Evolutionary conservation across 1,284 basidiomycete genomes (phyloP), one percentile per base, ranked within the genome.

Genomic region (Irpex sp.): DNA sequence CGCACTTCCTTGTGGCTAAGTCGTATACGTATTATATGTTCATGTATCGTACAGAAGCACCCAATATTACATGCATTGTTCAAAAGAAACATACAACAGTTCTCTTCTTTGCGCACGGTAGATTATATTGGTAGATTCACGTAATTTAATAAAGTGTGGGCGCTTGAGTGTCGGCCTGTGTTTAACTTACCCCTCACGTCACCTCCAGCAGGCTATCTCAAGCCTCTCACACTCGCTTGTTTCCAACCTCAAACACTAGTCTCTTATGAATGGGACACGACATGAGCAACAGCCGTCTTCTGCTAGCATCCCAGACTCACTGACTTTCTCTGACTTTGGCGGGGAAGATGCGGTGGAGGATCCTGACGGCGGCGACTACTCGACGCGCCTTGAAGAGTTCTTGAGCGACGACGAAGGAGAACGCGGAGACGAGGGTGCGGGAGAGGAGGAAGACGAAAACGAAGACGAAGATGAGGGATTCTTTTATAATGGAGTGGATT

Each of bases 331-430:
- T 11, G 75, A 78, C 64, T 70, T 68, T 19, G 73, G 70, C 21
- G 74, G 68, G 31, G 76, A 75, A 36, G 74, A 75, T 8, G 72
- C 68, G 15, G 72, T 68, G 56, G 70, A 70, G 19, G 72, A 72
- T 43, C 39, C 2, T 60, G 68, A 77, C 63, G 72, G 67, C 21
- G 86, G 83, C 1, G 85, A 89, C 72, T 93, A 93, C 70, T 84
- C 88, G 5, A 78, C 85, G 50, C 87, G 84, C 63, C 87, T 93
- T 83, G 87, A 86, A 57, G 91, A 93, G 67, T 78, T 92, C 31
- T 82, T 93, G 61, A 81, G 81, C 57, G 78, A 78, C 56, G 73
- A 72, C 36, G 75, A 74, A 46, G 67, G 68, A 26, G 60, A 57
- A 9, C 53, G 8, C 3, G 53, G 13, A 11, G 57, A 72, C 35